Evolutionary conservation across 1,284 basidiomycete species (phyloP), one percentile per base, ranked within the genome.

Genomic region (Sphagnurus paluster): DNA sequence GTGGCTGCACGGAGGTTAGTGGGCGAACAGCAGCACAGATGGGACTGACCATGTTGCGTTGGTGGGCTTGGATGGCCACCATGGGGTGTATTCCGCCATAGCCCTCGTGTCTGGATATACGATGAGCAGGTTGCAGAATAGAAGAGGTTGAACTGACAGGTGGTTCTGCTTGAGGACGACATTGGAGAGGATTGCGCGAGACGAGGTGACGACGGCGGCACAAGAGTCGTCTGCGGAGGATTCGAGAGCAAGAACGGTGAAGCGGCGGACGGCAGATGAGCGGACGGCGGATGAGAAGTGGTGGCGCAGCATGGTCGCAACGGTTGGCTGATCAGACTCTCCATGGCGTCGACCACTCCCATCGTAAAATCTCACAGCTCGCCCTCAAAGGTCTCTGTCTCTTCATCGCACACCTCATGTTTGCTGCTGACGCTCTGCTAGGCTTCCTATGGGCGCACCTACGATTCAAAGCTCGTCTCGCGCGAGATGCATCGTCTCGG

Each of bases 151-250:
- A 29, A 21, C 21, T 10, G 4, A 84, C 77, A 84, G 63, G 16
- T 77, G 57, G 56, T 88, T 76, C 59, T 96, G 93, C 60, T 85
- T 89, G 30, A 90, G 68, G 47, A 96, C 87, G 6, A 94, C 77
- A 64, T 92, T 94, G 3, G 90, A 83, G 39, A 90, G 77, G 38
- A 97, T 84, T 45, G 74, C 57, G 7, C 81, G 75, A 17, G 79
- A 68, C 1, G 82, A 85, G 23, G 78, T 77, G 38, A 96, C 85
- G 43, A 97, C 73, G 1, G 92, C 87, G 13, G 84, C 90, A 58
- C 91, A 94, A 1, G 91, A 88, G 62, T 96, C 93, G 65, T 97
- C 93, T 5, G 93, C 93, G 9, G 90, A 93, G 1, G 87, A 81
- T 62, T 90, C 87, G 28, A 97, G 65, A 1, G 84, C 93, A 11